phyloP scores from a whole-genome alignment of 495 filamentous ascomycete genomes.

The Penicilliopsis zonata region DNA sequence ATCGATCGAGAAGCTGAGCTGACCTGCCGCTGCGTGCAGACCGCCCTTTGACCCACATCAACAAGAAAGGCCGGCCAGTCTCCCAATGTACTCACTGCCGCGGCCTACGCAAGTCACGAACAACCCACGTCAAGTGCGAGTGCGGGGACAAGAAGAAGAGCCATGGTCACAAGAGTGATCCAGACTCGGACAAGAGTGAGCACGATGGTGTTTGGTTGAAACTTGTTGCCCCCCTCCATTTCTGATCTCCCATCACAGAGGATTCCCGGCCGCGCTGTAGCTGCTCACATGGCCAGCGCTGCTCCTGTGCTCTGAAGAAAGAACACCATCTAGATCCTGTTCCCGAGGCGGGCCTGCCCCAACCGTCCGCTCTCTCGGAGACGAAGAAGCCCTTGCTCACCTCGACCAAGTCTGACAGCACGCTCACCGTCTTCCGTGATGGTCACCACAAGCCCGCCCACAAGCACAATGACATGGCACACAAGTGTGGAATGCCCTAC shows the following conservation, averaged over 20 bases:
- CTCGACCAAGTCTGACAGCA: slow-evolving; percentile 72
- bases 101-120: slow-evolving; percentile 90
- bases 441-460: slow-evolving; percentile 90
- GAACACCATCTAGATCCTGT: slow-evolving; percentile 69
- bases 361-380: slow-evolving; percentile 35
- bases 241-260: slow-evolving; percentile 34
- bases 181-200: slow-evolving; percentile 61
- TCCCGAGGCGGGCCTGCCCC: slow-evolving; percentile 42
- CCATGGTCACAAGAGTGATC: slow-evolving; percentile 48
- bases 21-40: slow-evolving; percentile 44
- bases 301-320: slow-evolving; percentile 87
- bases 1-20: no score
- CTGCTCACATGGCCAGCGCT: slow-evolving; percentile 85
- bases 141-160: slow-evolving; percentile 78
- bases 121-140: slow-evolving; percentile 92
- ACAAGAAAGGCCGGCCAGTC: slow-evolving; percentile 96
- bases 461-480: slow-evolving; percentile 76
- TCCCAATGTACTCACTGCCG: slow-evolving; percentile 98
- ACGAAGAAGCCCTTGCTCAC: slow-evolving; percentile 59
- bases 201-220: slow-evolving; percentile 31
- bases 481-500: slow-evolving; percentile 74
- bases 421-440: slow-evolving; percentile 76
- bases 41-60: slow-evolving; percentile 87
- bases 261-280: slow-evolving; percentile 61
- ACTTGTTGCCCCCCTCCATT: slow-evolving; percentile 15